A percentile compares a stretch with the other conserved stretches of the same genome.
Conservation (phyloP, 139 green algal genomes). For the Chlamydomonas sp. region DNA sequence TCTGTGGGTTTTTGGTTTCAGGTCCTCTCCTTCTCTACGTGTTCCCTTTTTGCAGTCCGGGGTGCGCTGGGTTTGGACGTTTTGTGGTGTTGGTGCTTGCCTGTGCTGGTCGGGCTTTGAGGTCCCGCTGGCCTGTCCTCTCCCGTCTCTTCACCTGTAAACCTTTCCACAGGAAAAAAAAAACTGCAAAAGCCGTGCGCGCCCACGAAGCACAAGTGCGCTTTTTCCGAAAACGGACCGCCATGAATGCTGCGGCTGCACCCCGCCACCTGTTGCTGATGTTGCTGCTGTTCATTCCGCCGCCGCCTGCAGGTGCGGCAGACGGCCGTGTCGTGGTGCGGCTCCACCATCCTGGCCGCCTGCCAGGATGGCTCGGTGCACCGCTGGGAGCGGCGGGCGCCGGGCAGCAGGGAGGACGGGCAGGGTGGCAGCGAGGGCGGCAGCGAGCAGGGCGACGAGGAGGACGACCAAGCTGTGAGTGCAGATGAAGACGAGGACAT, state of each 20-base stretch:
- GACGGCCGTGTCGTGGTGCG: constrained; percentile 75
- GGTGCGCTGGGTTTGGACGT: no score
- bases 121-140: no score
- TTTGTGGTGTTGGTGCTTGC: no score
- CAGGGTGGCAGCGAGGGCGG: not conserved
- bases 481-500: not conserved
- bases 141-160: no score
- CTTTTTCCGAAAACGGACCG: not conserved
- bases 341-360: constrained; percentile 58
- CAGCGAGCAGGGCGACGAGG: not conserved
- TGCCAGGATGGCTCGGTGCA: constrained; percentile 75
- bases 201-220: no score
- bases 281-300: not conserved
- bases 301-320: constrained; percentile 67
- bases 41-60: no score
- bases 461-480: not conserved
- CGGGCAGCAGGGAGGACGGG: not conserved
- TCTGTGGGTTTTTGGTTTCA: no score
- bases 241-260: not conserved
- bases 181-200: no score
- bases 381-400: constrained; percentile 69
- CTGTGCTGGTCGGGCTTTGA: no score
- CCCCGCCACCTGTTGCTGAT: not conserved
- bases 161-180: no score
- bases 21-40: no score